A percentile compares a stretch with the other conserved stretches of the same genome.
Evolutionary conservation across 2,329 filamentous ascomycete genomes (phyloP).

Genomic region (Stagonosporopsis rhizophila): DNA sequence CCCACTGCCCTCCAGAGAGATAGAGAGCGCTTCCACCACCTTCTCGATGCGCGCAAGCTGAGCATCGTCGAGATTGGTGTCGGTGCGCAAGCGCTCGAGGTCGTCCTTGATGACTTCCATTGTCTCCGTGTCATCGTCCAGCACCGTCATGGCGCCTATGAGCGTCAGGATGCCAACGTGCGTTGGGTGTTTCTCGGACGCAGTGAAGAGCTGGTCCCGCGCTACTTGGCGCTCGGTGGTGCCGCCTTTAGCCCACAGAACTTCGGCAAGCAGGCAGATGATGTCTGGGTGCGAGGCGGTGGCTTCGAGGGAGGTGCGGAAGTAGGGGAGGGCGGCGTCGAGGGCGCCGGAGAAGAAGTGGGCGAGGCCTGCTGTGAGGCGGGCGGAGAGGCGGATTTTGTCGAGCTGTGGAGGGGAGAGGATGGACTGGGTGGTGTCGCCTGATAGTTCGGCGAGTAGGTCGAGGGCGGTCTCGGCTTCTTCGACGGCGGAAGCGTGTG

Average conservation of each 20-base stretch:
- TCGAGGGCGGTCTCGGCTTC: constrained; percentile 82
- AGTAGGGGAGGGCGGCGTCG: constrained; percentile 76
- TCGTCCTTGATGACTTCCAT: constrained; percentile 82
- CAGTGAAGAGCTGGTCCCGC: constrained; percentile 78
- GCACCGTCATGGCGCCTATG: constrained; percentile 80
- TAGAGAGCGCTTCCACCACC: constrained; percentile 76
- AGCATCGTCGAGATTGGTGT: constrained; percentile 65
- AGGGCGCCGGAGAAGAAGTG: constrained; percentile 74
- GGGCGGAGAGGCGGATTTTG: constrained; percentile 80
- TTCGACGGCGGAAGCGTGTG: constrained; percentile 74
- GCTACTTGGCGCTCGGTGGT: constrained; percentile 77
- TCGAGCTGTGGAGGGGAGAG: constrained; percentile 69
- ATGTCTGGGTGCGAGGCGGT: constrained; percentile 80
- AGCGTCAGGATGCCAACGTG: constrained; percentile 83
- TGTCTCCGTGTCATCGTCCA: constrained; percentile 80
- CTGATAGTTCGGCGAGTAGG: constrained; percentile 74
- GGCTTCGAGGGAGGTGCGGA: constrained; percentile 80
- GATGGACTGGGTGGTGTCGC: constrained; percentile 52
- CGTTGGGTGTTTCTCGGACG: constrained; percentile 74
- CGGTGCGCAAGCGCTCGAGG: constrained; percentile 74
- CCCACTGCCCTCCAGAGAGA: constrained; percentile 54
- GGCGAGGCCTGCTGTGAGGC: constrained; percentile 84
- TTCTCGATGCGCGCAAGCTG: constrained; percentile 76
- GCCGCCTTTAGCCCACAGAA: constrained; percentile 88
- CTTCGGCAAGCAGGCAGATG: constrained; percentile 85